phyloP scores from a whole-genome alignment of 108 stramenopile species.

The Thalassiosira profunda region DNA sequence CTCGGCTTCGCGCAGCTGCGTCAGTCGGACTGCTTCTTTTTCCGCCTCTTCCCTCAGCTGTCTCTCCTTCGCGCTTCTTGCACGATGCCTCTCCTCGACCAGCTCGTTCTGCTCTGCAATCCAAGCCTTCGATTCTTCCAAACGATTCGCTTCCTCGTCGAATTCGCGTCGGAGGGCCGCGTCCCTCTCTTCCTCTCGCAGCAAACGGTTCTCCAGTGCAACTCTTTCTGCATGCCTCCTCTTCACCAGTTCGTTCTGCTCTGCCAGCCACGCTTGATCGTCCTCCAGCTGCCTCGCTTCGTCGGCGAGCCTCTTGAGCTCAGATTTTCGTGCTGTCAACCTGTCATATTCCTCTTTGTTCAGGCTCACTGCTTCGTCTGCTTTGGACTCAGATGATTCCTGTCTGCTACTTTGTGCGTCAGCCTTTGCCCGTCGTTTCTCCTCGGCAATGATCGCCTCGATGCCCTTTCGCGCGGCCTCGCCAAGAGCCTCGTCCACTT shows the following conservation, averaged over 20 bases:
- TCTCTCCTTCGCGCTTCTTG: not conserved
- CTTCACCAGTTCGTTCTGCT: conserved; percentile 7
- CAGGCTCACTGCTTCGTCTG: not conserved
- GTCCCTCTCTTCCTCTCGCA: not conserved
- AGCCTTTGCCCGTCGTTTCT: not conserved
- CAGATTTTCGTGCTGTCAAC: not conserved
- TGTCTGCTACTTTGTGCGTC: not conserved
- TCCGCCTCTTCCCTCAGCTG: not conserved
- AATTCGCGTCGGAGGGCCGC: too few relatives aligned
- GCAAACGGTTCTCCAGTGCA: not conserved
- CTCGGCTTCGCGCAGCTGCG: not conserved
- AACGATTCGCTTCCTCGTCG: too few relatives aligned
- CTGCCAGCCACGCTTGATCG: too few relatives aligned
- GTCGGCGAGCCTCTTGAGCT: not conserved
- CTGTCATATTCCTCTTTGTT: not conserved
- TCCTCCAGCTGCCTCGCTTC: not conserved
- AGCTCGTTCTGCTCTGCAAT: conserved; percentile 1
- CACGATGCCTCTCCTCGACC: not conserved
- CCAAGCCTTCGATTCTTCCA: too few relatives aligned
- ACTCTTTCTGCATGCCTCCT: not conserved
- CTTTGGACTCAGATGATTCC: not conserved
- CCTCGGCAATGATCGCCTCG: conserved; percentile 8
- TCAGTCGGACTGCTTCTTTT: not conserved
- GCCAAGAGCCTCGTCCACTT: conserved; percentile 26
- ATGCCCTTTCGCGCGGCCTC: conserved; percentile 27